Evolutionary conservation across 768 basidiomycete species (phyloP), one percentile per base, ranked within the genome.

Genomic region (Auricularia sp.): DNA sequence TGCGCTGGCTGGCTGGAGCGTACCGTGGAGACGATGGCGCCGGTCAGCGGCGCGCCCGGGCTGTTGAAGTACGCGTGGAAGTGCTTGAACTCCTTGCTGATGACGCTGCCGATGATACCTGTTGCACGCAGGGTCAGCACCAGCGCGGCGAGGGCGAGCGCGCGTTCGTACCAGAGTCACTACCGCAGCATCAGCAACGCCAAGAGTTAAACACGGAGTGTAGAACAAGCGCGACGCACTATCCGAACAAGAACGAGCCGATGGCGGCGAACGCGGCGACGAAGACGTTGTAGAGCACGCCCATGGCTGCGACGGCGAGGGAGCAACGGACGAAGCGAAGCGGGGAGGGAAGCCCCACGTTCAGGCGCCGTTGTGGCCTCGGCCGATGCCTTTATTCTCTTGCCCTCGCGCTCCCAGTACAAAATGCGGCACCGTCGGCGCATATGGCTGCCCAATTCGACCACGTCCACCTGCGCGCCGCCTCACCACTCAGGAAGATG

Each of bases 1-100:
- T 6, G 6, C 6, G 47, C 16, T 21, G 47, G 47, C 16, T 10
- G 35, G 3, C 1, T 3, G 14, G 12, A 62, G 39, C 71, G 36
- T 66, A 74, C 82, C 83, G 83, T 84, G 2, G 84, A 85, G 3
- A 85, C 84, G 5, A 87, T 80, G 0, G 84, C 84, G 23, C 84
- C 84, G 63, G 77, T 77, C 18, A 86, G 74, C 54, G 70, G 72
- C 39, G 68, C 68, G 61, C 75, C 76, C 10, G 83, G 77, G 59
- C 81, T 73, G 64, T 79, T 69, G 66, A 86, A 84, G 61, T 79
- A 83, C 36, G 65, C 70, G 43, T 78, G 73, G 71, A 84, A 85
- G 33, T 74, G 75, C n/a, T 75, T 67, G 74, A 85, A 81, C 1
- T 81, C 80, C 61, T 29, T n/a, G 18, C 66, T 67, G 62, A 85